These are phyloP conservation scores for Grammothele lineata DNA, from an alignment of 768 basidiomycete species.

Conservation along the genomic window DNA sequence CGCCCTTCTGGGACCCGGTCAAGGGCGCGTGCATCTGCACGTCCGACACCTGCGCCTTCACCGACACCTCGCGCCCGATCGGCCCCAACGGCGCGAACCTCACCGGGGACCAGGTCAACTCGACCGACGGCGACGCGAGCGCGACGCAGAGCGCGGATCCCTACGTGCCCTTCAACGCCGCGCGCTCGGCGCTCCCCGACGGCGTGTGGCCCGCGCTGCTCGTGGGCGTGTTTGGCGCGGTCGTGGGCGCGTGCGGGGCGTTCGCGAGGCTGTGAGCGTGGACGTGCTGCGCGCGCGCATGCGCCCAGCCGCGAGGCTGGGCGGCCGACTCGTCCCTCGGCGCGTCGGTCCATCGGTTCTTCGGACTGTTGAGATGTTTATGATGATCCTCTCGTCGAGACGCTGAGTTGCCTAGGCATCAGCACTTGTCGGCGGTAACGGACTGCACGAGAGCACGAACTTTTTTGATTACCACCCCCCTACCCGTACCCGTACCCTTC, in stretches of 20 bases:
- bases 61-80: constrained; percentile 58
- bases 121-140: constrained; percentile 25
- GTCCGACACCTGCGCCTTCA: constrained; percentile 52
- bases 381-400: too few species aligned
- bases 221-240: constrained; percentile 33
- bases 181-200: constrained; percentile 7
- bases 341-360: too few species aligned
- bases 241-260: constrained; percentile 29
- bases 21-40: constrained; percentile 60
- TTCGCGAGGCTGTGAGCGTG: constrained; percentile 13
- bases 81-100: constrained; percentile 71
- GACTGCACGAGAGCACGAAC: too few species aligned
- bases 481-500: too few species aligned
- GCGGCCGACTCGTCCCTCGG: too few species aligned
- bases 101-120: constrained; percentile 54
- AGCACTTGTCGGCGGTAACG: too few species aligned
- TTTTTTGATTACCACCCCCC: too few species aligned
- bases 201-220: constrained; percentile 33
- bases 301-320: too few species aligned
- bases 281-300: not conserved
- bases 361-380: too few species aligned
- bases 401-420: too few species aligned
- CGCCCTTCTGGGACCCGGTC: constrained; percentile 80
- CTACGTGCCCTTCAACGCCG: constrained; percentile 48
- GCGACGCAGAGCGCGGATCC: constrained; percentile 27